Conservation (phyloP, 371 early-diverging fungal genomes). For the Apophysomyces ossiformis region DNA sequence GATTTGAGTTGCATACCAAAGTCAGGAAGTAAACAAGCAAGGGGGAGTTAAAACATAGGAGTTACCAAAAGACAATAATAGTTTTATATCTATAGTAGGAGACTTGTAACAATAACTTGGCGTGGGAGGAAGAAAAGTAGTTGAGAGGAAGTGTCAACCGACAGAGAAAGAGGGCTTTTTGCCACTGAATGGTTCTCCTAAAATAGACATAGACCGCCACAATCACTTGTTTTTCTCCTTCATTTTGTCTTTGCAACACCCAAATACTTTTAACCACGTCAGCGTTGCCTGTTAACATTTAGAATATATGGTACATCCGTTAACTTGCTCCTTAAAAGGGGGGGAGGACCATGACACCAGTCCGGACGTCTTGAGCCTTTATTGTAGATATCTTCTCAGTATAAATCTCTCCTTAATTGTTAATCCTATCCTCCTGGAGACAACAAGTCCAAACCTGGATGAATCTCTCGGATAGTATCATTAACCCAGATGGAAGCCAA, state of each 20-base stretch:
- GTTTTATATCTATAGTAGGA: neutral
- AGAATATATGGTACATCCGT: neutral
- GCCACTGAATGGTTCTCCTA: neutral
- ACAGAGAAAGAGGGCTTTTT: neutral
- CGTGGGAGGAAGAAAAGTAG: neutral
- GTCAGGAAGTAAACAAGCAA: slow-evolving; percentile 26
- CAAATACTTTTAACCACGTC: neutral
- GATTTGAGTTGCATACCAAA: slow-evolving; percentile 50
- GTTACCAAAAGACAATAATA: slow-evolving; percentile 7
- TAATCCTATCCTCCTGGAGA: too few relatives aligned
- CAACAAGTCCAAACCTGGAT: too few relatives aligned
- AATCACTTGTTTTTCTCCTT: neutral
- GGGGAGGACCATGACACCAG: neutral
- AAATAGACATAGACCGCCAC: neutral
- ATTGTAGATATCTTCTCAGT: too few relatives aligned
- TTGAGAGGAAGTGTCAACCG: neutral
- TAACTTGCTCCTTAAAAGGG: neutral
- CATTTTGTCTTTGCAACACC: neutral
- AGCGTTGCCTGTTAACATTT: slow-evolving; percentile 4
- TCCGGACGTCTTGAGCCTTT: too few relatives aligned
- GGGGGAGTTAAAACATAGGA: neutral
- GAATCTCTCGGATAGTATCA: too few relatives aligned
- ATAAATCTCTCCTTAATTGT: neutral
- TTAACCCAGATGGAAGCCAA: too few relatives aligned
- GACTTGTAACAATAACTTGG: neutral